These are phyloP conservation scores for Suillus subalutaceus DNA, from an alignment of 768 basidiomycete species.

Conservation along the genomic window DNA sequence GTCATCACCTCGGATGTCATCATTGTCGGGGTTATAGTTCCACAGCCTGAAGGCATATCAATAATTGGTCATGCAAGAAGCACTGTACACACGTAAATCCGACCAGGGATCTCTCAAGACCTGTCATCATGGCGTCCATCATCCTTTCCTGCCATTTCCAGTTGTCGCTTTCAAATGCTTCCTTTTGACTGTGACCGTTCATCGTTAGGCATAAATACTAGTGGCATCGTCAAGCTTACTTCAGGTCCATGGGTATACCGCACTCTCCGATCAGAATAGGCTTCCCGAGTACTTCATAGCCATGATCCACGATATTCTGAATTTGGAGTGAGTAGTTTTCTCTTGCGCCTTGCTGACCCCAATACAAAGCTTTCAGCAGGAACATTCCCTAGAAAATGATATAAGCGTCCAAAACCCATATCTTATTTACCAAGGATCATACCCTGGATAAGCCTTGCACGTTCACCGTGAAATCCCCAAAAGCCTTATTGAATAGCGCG, in stretches of 20 bases:
- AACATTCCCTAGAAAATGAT: constrained; percentile 73
- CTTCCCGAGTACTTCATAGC: constrained; percentile 68
- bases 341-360: constrained; percentile 80
- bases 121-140: constrained; percentile 94
- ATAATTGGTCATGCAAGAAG: background rate
- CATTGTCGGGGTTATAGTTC: constrained; percentile 93
- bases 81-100: constrained; percentile 77
- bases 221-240: constrained; percentile 51
- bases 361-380: constrained; percentile 77
- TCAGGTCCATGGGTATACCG: constrained; percentile 97
- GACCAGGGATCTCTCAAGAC: constrained; percentile 71
- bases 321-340: constrained; percentile 87
- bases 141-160: constrained; percentile 85
- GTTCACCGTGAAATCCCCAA: constrained; percentile 86
- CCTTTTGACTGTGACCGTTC: constrained; percentile 51
- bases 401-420: constrained; percentile 13
- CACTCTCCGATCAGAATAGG: constrained; percentile 92
- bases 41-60: constrained; percentile 61
- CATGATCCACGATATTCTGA: constrained; percentile 71
- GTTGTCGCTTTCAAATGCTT: constrained; percentile 72
- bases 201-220: background rate
- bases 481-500: constrained; percentile 81
- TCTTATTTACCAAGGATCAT: constrained; percentile 22
- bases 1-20: constrained; percentile 75
- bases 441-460: constrained; percentile 92